Base-by-base conservation (phyloP, 2,329 filamentous ascomycete genomes). In the Pseudogymnoascus sp. region DNA sequence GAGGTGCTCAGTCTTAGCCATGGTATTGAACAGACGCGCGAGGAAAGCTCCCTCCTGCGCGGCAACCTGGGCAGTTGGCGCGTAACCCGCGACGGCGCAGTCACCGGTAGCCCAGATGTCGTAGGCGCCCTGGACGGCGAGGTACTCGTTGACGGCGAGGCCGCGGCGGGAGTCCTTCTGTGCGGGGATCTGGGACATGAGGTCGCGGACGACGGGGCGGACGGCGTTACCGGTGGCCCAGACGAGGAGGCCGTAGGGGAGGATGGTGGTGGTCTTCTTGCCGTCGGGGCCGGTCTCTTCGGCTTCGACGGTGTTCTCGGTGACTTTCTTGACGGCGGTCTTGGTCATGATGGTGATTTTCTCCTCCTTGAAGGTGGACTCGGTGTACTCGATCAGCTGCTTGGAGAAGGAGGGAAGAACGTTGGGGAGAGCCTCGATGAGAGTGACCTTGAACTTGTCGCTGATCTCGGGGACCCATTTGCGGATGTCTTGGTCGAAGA, bases 41-140 rank as follows among this genome's bases (percentile, higher is more conserved):
- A 99, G 84, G 86, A 97, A 99, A 72, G 86, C 88, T 73, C 95
- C 95, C 79, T 99, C 95, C 79, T 99, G 95, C 8, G 90, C 86
- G 63, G 95, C 95, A 55, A 99, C 95, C 81, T 99, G 95, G 31
- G 95, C 95, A 7, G 95, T 99, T 37, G 95, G 95, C 31, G 95
- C 95, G 75, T 99, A 99, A 76, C 96, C 96, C 69, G 95, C 95
- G 59, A 97, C 89, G 62, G 93, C 93, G 76, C 95, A 99, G 81
- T 99, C 95, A 71, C 95, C 95, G 61, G 97, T 88, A 59, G 95
- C 95, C 95, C 95, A 99, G 75, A 99, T 90, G 75, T 97, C 96
- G 73, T 96, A 92, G 59, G 93, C 86, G 63, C 95, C 95, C 79
- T 99, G 96, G 65, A 99, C 95, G 64, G 97, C 95, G 11, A 99